Base-by-base conservation (phyloP, 148 eudicot genomes). In the Suaeda aralocaspica region DNA sequence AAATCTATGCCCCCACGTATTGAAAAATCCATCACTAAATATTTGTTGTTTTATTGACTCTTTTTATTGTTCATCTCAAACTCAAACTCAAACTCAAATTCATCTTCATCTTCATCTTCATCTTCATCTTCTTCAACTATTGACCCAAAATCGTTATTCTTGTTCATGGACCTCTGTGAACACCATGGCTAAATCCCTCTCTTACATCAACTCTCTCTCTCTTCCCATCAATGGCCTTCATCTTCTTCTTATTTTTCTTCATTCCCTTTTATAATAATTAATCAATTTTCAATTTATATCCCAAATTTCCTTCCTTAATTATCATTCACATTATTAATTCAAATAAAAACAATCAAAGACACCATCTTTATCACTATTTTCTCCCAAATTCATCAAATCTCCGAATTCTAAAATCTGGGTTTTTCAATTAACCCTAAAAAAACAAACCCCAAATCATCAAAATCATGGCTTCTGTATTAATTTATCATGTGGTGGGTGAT, bases 401-500 rank as follows among this genome's bases (percentile, higher is more conserved):
- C 0, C 26, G 22, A 9, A 25, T 39, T 60, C 61, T 60, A 25
- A 72, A 0, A 21, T 67, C 72, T 72, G 72, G 76, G 69, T 50
- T 52, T 44, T 45, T 5, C 41, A 61, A 65, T 11, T 0, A 25
- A 42, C 72, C 16, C 12, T 0, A 21, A 25, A 62, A 44, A 59
- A 21, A 12, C 67, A 66, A 18, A 45, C 78, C 78, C 79, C 8
- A 36, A 50, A 22, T 75, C 68, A 46, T 62, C 60, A 53, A 70
- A 31, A 63, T 3, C 12, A 63, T 92, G 98, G 90, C 94, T 45
- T 86, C 98, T 16, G 92, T 94, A 69, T 91, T 94, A 72, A 63
- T 94, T 73, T 87, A 91, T 58, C 98, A 94, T 73, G 98, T 94
- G 59, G 97, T 91, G 64, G 98, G 98, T 29, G 98, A 94, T 87